These are phyloP conservation scores for Bauhinia variegata DNA, from an alignment of 306 rosid genomes.

Conservation along the genomic window DNA sequence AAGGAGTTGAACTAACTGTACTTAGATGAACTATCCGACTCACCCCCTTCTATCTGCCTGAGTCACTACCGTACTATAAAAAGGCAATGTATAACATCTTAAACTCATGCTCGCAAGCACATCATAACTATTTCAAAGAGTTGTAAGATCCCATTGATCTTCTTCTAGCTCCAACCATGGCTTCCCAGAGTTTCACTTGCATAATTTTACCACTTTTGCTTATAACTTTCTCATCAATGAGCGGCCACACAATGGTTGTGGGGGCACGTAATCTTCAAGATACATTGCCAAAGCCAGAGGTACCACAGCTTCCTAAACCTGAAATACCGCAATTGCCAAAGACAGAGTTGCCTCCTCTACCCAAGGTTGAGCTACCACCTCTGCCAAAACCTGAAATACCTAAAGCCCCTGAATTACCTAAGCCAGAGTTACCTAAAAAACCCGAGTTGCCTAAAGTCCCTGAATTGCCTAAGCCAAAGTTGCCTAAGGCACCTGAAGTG, in stretches of 20 bases:
- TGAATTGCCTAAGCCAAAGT: background rate
- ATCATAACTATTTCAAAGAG: background rate
- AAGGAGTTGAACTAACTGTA: conserved; percentile 27
- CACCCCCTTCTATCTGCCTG: background rate
- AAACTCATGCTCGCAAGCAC: background rate
- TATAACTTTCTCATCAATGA: conserved; percentile 36
- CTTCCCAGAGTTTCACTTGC: conserved; percentile 28
- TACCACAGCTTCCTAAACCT: too few species aligned
- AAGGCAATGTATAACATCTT: background rate
- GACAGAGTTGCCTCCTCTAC: too few species aligned
- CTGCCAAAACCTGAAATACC: background rate
- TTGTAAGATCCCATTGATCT: background rate
- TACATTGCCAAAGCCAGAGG: background rate
- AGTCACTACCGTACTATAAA: conserved; percentile 19
- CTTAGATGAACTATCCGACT: conserved; percentile 8
- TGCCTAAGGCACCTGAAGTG: background rate
- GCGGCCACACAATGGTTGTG: conserved; percentile 28
- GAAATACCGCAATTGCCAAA: too few species aligned
- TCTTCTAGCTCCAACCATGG: conserved; percentile 42
- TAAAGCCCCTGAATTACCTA: conserved; percentile 5
- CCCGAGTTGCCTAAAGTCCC: background rate
- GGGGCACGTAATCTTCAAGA: conserved; percentile 47
- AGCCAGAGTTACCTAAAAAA: background rate
- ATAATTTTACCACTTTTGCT: conserved; percentile 39
- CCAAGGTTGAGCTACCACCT: background rate